Evolutionary conservation across 768 basidiomycete genomes (phyloP).

Genomic region (Dictyophora rubrovolvata): DNA sequence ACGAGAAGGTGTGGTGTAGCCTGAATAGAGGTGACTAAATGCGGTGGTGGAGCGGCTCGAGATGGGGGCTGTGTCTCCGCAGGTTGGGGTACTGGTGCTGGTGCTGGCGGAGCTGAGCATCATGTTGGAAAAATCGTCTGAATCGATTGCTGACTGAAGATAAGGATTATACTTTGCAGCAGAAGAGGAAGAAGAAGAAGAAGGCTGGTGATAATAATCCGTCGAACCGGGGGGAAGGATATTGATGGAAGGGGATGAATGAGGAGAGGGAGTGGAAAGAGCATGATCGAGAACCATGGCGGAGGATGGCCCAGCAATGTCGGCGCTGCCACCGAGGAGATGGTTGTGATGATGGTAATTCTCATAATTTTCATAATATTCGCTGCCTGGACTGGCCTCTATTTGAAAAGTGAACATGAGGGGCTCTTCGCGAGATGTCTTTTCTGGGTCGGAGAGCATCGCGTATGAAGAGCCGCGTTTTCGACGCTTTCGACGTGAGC

Average conservation of each 20-base stretch:
- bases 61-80: background rate
- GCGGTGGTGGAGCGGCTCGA: background rate
- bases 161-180: background rate
- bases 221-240: background rate
- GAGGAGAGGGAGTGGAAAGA: background rate
- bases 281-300: background rate
- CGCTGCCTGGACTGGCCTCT: background rate
- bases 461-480: conserved; percentile 5
- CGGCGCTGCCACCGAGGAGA: background rate
- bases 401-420: conserved; percentile 7
- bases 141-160: background rate
- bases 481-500: background rate
- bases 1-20: background rate
- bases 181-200: background rate
- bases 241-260: background rate
- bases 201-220: background rate
- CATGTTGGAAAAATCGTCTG: background rate
- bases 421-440: conserved; percentile 1
- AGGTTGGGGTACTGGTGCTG: background rate
- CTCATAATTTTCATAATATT: background rate
- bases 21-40: background rate
- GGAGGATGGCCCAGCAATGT: background rate
- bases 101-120: background rate
- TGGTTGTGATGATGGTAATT: background rate
- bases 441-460: background rate